A percentile compares a stretch with the other conserved stretches of the same genome.
phyloP scores from a whole-genome alignment of 441 rosid genomes.

The Macaranga tanarius region DNA sequence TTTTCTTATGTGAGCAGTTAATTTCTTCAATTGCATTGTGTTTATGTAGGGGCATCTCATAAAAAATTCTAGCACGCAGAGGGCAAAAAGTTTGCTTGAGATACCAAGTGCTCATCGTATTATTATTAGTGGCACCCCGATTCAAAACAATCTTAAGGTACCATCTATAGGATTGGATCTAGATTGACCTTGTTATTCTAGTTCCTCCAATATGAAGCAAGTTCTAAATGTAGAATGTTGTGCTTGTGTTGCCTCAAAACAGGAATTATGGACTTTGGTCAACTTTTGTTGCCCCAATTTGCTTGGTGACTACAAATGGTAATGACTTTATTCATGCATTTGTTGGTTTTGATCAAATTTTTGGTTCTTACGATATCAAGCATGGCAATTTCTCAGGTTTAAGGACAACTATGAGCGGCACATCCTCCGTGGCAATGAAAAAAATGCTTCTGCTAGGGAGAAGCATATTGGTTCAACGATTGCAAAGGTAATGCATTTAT shows the following conservation, averaged over 20 bases:
- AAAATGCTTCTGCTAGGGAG: conserved; percentile 85
- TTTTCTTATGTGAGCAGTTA: not conserved
- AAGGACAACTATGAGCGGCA: conserved; percentile 71
- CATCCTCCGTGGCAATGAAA: conserved; percentile 89
- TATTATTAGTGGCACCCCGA: conserved; percentile 90
- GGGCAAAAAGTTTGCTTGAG: conserved; percentile 96
- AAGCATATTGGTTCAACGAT: conserved; percentile 83
- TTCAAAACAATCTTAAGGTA: conserved; percentile 97
- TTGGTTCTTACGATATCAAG: conserved; percentile 23
- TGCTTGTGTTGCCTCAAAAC: conserved; percentile 23
- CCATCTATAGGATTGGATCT: conserved; percentile 16
- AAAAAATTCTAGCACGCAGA: conserved; percentile 91
- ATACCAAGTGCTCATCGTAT: conserved; percentile 90
- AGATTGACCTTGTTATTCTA: not conserved
- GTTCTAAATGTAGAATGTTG: conserved; percentile 9
- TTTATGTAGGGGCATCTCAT: conserved; percentile 85
- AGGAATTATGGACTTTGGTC: conserved; percentile 97
- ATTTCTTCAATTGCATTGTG: conserved; percentile 13
- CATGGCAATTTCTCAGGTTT: conserved; percentile 53
- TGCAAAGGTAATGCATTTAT: conserved; percentile 66
- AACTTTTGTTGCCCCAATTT: conserved; percentile 88
- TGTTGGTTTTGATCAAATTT: conserved; percentile 20
- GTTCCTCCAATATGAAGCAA: conserved; percentile 7
- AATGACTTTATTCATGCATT: conserved; percentile 27
- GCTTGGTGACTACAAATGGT: conserved; percentile 84